These are phyloP conservation scores for Phialophora chinensis DNA, from an alignment of 2,329 filamentous ascomycete genomes.

Conservation along the genomic window DNA sequence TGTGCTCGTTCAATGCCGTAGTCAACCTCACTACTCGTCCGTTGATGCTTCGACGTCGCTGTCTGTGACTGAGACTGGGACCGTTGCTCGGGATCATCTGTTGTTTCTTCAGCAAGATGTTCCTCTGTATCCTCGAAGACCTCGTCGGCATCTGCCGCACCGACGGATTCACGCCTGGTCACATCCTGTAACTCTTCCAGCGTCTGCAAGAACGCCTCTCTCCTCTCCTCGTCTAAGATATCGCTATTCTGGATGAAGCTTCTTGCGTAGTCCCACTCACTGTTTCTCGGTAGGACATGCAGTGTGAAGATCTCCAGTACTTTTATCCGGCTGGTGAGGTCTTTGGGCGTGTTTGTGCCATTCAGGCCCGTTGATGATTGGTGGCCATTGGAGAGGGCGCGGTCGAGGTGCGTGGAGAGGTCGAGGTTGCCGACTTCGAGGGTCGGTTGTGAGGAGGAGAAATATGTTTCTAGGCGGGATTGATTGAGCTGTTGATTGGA, in stretches of 20 bases:
- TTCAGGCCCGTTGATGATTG: constrained; percentile 50
- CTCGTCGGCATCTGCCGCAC: constrained; percentile 26
- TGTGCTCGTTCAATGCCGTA: constrained; percentile 68
- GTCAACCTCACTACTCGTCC: constrained; percentile 69
- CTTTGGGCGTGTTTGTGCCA: constrained; percentile 81
- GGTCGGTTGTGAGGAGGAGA: constrained; percentile 76
- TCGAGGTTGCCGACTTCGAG: constrained; percentile 57
- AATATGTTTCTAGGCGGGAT: constrained; percentile 83
- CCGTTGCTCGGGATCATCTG: constrained; percentile 57
- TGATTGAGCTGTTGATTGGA: constrained; percentile 84
- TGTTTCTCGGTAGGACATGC: constrained; percentile 89
- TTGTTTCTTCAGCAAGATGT: constrained; percentile 66
- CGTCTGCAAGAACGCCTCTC: constrained; percentile 86
- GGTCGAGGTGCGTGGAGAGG: constrained; percentile 61
- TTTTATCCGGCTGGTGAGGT: constrained; percentile 83
- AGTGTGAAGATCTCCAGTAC: constrained; percentile 94
- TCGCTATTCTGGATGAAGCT: constrained; percentile 88
- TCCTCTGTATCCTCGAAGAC: constrained; percentile 53
- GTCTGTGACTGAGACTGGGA: constrained; percentile 44
- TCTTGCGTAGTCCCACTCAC: constrained; percentile 93
- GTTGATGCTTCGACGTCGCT: constrained; percentile 55
- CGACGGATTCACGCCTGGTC: constrained; percentile 55
- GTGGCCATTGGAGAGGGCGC: constrained; percentile 44
- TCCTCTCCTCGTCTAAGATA: constrained; percentile 87
- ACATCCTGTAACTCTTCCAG: constrained; percentile 84